Evolutionary conservation across 768 basidiomycete genomes (phyloP).

Genomic region (Boletales sp.): DNA sequence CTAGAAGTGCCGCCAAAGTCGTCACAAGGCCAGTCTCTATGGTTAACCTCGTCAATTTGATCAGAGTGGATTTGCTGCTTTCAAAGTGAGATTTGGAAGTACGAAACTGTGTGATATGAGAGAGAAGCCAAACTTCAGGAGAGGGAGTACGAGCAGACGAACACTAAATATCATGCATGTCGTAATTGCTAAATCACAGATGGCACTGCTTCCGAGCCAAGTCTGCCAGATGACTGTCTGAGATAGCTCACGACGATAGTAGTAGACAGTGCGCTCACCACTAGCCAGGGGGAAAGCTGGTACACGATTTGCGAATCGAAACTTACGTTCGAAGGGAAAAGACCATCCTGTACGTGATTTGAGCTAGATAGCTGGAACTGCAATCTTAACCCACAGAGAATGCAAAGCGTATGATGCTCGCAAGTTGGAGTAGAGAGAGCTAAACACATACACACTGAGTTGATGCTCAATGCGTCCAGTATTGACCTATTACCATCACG

Average conservation of each 20-base stretch:
- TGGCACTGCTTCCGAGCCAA: conserved; percentile 20
- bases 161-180: conserved; percentile 17
- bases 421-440: conserved; percentile 22
- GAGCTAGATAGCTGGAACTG: not conserved
- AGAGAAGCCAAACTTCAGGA: not conserved
- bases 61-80: not conserved
- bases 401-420: conserved; percentile 10
- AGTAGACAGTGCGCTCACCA: conserved; percentile 2
- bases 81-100: conserved; percentile 5
- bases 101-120: conserved; percentile 9
- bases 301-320: not conserved
- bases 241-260: too few relatives aligned
- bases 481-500: conserved; percentile 12
- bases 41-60: conserved; percentile 18
- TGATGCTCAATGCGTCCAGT: not conserved
- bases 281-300: conserved; percentile 2
- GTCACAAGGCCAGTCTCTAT: conserved; percentile 25
- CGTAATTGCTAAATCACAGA: conserved; percentile 19
- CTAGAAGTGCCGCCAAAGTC: conserved; percentile 12
- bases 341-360: not conserved
- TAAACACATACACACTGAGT: not conserved
- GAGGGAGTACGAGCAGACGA: not conserved
- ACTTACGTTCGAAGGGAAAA: not conserved
- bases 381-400: not conserved
- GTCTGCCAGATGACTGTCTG: conserved; percentile 3